Evolutionary conservation across 192 early-diverging fungal species (phyloP).

Genomic region (Backusella morwellensis): DNA sequence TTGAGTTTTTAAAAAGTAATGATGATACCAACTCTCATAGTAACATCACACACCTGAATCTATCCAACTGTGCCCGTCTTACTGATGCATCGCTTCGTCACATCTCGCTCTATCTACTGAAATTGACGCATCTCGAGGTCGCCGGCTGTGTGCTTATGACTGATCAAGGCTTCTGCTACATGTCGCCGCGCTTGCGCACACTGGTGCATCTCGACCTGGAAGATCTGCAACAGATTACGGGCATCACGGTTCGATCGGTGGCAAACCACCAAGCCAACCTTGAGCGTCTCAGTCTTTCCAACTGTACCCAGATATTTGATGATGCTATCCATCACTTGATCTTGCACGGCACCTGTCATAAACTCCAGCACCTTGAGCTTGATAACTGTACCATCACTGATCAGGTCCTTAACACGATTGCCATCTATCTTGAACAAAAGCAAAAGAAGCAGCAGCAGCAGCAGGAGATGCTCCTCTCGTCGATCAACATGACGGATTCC

Average conservation of each 20-base stretch:
- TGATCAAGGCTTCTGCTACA: slow-evolving; percentile 37
- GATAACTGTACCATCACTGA: slow-evolving; percentile 50
- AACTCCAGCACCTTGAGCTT: slow-evolving; percentile 42
- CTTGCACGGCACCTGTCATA: slow-evolving; percentile 24
- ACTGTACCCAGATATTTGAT: slow-evolving; percentile 37
- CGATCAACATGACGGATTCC: slow-evolving; percentile 14
- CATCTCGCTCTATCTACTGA: slow-evolving; percentile 26
- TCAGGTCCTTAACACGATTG: slow-evolving; percentile 40
- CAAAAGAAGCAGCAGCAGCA: slow-evolving; percentile 36
- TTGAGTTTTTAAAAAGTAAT: slow-evolving; percentile 30
- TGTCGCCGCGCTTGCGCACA: slow-evolving; percentile 23
- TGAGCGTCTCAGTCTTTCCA: slow-evolving; percentile 33
- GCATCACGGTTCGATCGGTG: slow-evolving; percentile 24
- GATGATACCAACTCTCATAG: neutral
- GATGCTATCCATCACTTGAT: slow-evolving; percentile 33
- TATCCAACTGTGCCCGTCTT: slow-evolving; percentile 42
- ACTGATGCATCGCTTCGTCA: slow-evolving; percentile 35
- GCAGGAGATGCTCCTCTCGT: slow-evolving; percentile 40
- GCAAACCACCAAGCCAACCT: slow-evolving; percentile 30
- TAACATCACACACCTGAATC: slow-evolving; percentile 37
- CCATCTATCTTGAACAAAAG: slow-evolving; percentile 37
- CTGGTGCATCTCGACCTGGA: slow-evolving; percentile 38
- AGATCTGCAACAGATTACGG: slow-evolving; percentile 33
- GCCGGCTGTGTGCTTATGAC: slow-evolving; percentile 41
- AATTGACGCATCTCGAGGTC: slow-evolving; percentile 48